These are phyloP conservation scores for Neonectria punicea DNA, from an alignment of 2,329 filamentous ascomycete species.

Conservation along the genomic window DNA sequence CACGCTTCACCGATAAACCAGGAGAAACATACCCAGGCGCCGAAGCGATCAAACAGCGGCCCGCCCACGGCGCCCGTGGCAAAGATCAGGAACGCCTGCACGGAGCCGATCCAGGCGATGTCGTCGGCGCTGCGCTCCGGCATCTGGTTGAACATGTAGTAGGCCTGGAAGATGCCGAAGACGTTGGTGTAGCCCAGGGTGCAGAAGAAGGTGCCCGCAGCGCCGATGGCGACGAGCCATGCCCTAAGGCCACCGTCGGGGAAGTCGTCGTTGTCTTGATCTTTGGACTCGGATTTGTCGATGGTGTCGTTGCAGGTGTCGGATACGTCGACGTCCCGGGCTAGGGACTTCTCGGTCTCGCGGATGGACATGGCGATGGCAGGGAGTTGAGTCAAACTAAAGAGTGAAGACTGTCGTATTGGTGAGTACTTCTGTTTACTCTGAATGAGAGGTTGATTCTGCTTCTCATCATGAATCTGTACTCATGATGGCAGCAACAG, in stretches of 20 bases:
- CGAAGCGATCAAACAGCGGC: constrained; percentile 56
- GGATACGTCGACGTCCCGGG: background rate
- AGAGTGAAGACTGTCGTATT: background rate
- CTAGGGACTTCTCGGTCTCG: background rate
- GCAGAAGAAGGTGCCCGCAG: constrained; percentile 39
- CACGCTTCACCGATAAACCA: background rate
- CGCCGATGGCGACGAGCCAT: constrained; percentile 32
- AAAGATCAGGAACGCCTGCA: constrained; percentile 41
- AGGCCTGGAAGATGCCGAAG: constrained; percentile 43
- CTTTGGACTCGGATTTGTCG: background rate
- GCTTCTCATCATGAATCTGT: background rate
- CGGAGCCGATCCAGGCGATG: constrained; percentile 42
- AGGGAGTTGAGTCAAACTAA: background rate
- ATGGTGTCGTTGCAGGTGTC: background rate
- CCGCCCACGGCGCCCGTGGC: constrained; percentile 48
- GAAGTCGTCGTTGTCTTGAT: background rate
- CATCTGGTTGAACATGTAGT: constrained; percentile 42
- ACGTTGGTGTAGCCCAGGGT: constrained; percentile 42
- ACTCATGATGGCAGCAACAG: background rate
- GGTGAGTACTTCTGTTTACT: too few species aligned
- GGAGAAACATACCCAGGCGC: constrained; percentile 44
- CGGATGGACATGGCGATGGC: background rate
- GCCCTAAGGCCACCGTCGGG: constrained; percentile 20
- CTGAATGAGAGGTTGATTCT: background rate
- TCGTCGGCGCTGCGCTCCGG: constrained; percentile 34